Conservation (phyloP, 192 early-diverging fungal species). For the Umbelopsis sp. region DNA sequence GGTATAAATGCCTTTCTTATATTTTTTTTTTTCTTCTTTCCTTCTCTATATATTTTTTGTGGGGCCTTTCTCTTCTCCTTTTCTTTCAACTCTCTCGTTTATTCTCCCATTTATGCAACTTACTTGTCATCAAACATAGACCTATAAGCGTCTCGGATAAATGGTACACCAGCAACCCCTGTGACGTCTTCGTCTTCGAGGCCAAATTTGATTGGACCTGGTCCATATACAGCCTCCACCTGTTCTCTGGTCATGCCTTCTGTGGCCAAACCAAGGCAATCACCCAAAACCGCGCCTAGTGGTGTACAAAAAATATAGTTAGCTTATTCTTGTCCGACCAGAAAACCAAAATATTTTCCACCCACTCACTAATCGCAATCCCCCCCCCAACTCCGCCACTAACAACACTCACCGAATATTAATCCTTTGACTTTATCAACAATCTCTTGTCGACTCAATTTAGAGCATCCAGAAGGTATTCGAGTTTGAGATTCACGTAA, state of each 20-base stretch:
- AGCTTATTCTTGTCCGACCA: neutral
- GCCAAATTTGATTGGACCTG: conserved; percentile 63
- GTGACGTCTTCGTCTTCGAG: conserved; percentile 35
- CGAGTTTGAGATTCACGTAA: conserved; percentile 12
- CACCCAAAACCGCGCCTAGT: conserved; percentile 59
- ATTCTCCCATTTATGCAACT: conserved; percentile 11
- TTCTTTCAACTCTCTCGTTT: neutral
- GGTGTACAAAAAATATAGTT: neutral
- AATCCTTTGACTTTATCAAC: conserved; percentile 41
- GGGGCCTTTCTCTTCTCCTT: neutral
- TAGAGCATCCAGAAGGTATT: conserved; percentile 41
- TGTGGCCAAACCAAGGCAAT: conserved; percentile 65
- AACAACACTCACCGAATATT: conserved; percentile 36
- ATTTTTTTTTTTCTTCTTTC: neutral
- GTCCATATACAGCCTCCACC: conserved; percentile 49
- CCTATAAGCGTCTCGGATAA: conserved; percentile 26
- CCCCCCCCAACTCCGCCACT: too few species aligned
- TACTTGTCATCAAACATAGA: conserved; percentile 40
- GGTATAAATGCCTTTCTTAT: neutral
- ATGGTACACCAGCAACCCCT: conserved; percentile 23
- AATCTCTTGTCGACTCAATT: conserved; percentile 22
- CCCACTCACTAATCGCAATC: too few species aligned
- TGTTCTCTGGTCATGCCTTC: conserved; percentile 56
- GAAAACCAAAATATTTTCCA: neutral
- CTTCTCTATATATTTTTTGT: too few species aligned